Evolutionary conservation across 2,329 filamentous ascomycete genomes (phyloP).

Genomic region (Calonectria montana): DNA sequence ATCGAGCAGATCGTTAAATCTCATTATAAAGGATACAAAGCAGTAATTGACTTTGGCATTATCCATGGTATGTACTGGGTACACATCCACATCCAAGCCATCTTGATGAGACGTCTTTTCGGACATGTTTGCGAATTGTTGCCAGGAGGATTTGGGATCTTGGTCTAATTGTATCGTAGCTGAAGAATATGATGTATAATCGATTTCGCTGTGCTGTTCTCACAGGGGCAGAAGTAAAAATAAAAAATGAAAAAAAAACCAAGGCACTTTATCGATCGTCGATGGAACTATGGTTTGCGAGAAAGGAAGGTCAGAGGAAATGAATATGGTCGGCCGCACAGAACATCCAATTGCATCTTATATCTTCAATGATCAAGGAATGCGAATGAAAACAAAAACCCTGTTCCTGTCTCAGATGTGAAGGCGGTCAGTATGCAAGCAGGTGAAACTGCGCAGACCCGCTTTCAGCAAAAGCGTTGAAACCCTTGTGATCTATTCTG

Average conservation of each 20-base stretch:
- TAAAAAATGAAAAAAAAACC: no score
- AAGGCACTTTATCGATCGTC: no score
- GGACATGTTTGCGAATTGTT: not conserved
- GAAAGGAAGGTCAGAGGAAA: no score
- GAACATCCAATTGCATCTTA: not conserved
- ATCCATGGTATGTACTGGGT: conserved; percentile 9
- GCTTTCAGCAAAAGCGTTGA: not conserved
- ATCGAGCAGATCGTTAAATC: conserved; percentile 61
- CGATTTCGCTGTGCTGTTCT: no score
- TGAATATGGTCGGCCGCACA: no score
- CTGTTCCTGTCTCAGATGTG: not conserved
- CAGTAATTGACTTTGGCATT: not conserved
- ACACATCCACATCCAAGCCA: not conserved
- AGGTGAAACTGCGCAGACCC: not conserved
- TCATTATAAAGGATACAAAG: conserved; percentile 44
- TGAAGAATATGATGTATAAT: no score
- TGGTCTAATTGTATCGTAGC: no score
- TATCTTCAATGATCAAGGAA: not conserved
- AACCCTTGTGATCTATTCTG: no score
- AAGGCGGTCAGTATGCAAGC: not conserved
- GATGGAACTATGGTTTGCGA: no score
- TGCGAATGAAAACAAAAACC: not conserved
- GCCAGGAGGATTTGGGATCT: no score
- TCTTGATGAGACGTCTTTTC: not conserved
- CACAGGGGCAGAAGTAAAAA: no score